Percentiles rank a stretch among this genome's conserved stretches.
phyloP scores from a whole-genome alignment of 179 eudicot genomes.

The Gypsophila paniculata region DNA sequence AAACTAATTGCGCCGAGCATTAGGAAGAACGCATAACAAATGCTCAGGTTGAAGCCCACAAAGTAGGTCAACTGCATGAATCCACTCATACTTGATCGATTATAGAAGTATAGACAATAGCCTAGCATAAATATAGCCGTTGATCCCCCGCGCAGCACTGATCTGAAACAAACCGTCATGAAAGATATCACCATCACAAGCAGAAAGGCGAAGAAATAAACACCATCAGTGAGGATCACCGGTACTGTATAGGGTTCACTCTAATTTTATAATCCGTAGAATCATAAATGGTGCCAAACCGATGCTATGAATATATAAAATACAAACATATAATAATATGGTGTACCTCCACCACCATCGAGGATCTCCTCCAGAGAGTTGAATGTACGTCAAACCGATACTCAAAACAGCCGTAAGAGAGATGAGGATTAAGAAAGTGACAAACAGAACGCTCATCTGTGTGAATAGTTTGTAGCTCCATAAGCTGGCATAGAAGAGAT shows the following conservation, averaged over 20 bases:
- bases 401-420: slow-evolving; percentile 57
- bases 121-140: slow-evolving; percentile 54
- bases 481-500: slow-evolving; percentile 57
- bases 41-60: slow-evolving; percentile 49
- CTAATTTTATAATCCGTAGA: background rate
- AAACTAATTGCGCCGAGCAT: slow-evolving; percentile 61
- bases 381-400: slow-evolving; percentile 63
- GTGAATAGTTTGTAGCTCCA: slow-evolving; percentile 79
- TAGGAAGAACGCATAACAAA: slow-evolving; percentile 64
- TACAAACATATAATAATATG: background rate
- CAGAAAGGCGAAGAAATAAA: background rate
- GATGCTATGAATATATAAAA: background rate
- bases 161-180: slow-evolving; percentile 42
- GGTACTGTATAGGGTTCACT: too few species aligned
- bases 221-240: background rate
- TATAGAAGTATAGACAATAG: slow-evolving; percentile 48
- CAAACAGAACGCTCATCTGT: slow-evolving; percentile 38
- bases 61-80: slow-evolving; percentile 58
- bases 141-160: slow-evolving; percentile 64
- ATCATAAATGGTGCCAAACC: background rate
- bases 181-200: background rate
- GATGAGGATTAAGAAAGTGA: slow-evolving; percentile 51
- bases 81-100: slow-evolving; percentile 60
- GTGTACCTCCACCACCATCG: slow-evolving; percentile 89
- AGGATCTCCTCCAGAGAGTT: slow-evolving; percentile 62